Evolutionary conservation across 805 yeast genomes (phyloP).

Genomic region (Ogataea pignaliae): DNA sequence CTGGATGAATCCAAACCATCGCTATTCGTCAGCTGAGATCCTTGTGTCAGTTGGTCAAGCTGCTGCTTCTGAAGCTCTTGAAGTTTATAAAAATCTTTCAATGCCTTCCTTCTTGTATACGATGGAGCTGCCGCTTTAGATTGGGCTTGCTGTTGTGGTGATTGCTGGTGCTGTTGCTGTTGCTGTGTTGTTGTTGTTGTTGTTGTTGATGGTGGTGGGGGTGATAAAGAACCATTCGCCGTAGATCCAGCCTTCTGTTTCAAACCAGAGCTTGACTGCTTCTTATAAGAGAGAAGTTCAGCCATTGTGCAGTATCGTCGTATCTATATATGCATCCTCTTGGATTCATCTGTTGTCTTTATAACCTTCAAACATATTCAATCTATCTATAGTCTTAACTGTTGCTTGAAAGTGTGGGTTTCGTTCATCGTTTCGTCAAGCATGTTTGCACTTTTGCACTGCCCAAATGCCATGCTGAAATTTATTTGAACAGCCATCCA

Average conservation of each 20-base stretch:
- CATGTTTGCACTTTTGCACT: no score
- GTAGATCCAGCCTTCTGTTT: conserved; percentile 2
- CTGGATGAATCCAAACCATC: neutral
- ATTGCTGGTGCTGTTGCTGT: neutral
- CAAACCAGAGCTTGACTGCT: conserved; percentile 1
- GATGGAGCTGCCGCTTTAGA: conserved; percentile 6
- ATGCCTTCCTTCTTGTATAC: conserved; percentile 33
- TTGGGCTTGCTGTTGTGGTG: conserved; percentile 12
- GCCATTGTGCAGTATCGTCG: conserved; percentile 7
- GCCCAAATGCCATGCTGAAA: no score
- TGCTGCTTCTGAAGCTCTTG: conserved; percentile 27
- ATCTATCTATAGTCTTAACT: no score
- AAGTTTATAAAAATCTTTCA: conserved; percentile 39
- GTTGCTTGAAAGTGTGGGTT: no score
- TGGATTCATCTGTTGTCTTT: no score
- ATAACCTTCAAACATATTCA: no score
- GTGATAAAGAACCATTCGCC: neutral
- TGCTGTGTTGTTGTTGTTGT: neutral
- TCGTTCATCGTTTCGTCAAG: no score
- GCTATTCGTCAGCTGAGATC: neutral
- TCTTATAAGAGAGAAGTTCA: conserved; percentile 18
- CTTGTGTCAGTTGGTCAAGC: conserved; percentile 7
- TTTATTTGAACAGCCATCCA: no score
- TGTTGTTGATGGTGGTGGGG: neutral
- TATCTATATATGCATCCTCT: neutral